These are phyloP conservation scores for Picea mariana DNA, from an alignment of 83 land plant genomes.

Conservation along the genomic window DNA sequence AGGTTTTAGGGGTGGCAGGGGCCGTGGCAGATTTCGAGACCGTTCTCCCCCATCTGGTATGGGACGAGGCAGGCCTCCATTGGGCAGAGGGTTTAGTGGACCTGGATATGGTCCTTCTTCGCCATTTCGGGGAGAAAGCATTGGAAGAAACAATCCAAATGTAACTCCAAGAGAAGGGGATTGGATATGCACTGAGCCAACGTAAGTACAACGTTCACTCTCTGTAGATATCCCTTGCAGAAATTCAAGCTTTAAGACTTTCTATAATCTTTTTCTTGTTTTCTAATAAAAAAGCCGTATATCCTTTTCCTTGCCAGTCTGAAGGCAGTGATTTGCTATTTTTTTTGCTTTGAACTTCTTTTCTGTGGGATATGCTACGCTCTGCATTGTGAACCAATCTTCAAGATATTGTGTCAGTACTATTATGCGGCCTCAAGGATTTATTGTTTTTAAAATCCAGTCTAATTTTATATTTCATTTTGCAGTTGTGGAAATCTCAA, in stretches of 20 bases:
- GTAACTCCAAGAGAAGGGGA: conserved; percentile 87
- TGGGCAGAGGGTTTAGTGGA: conserved; percentile 52
- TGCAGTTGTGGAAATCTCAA: conserved; percentile 84
- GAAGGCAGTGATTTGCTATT: neutral
- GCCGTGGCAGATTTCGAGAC: conserved; percentile 49
- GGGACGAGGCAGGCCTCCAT: conserved; percentile 40
- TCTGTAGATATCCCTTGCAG: neutral
- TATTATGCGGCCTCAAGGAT: neutral
- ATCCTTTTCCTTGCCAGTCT: neutral
- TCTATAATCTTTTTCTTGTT: neutral
- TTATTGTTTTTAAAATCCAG: neutral
- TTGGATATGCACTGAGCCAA: conserved; percentile 80
- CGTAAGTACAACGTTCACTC: conserved; percentile 44
- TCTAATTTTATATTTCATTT: conserved; percentile 15
- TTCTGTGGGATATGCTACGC: neutral
- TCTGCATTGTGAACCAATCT: neutral
- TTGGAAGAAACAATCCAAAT: conserved; percentile 70
- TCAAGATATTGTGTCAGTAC: neutral
- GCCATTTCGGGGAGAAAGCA: conserved; percentile 47
- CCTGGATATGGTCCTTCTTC: conserved; percentile 37
- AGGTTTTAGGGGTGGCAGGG: conserved; percentile 49
- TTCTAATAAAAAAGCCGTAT: neutral
- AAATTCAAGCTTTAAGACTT: neutral
- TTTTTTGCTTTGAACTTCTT: neutral
- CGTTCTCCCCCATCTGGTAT: conserved; percentile 43